These are phyloP conservation scores for Penicillium angulare DNA, from an alignment of 495 filamentous ascomycete species.

Conservation along the genomic window DNA sequence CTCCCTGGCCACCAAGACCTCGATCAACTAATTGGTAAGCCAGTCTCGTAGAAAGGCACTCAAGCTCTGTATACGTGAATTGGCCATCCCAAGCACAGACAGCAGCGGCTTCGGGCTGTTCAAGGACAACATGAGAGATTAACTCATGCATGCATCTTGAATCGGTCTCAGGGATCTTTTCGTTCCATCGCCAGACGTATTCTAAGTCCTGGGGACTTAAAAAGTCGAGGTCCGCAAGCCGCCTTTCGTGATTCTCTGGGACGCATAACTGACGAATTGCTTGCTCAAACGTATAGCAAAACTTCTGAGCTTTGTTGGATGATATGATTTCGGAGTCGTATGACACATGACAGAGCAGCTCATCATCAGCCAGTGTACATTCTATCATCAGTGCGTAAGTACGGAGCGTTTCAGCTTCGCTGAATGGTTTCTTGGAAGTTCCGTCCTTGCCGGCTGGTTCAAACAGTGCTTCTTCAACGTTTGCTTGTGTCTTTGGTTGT, in stretches of 20 bases:
- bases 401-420: no score
- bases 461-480: neutral
- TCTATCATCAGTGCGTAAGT: no score
- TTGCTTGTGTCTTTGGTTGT: neutral
- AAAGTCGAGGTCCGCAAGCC: neutral
- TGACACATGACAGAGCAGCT: no score
- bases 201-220: neutral
- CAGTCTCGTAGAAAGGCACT: conserved; percentile 25
- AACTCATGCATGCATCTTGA: conserved; percentile 15
- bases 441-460: no score
- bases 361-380: no score
- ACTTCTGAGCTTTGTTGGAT: no score
- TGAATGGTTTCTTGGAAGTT: neutral
- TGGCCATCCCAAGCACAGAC: conserved; percentile 46
- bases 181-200: neutral
- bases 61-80: conserved; percentile 48
- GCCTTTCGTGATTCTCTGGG: neutral
- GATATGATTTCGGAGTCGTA: no score
- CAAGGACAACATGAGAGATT: neutral
- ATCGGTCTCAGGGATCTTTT: neutral
- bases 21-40: conserved; percentile 29
- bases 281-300: no score
- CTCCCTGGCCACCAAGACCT: conserved; percentile 22
- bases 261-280: neutral
- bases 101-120: conserved; percentile 21